Conservation (phyloP, 2,329 filamentous ascomycete species). For the Aureobasidium sp. region DNA sequence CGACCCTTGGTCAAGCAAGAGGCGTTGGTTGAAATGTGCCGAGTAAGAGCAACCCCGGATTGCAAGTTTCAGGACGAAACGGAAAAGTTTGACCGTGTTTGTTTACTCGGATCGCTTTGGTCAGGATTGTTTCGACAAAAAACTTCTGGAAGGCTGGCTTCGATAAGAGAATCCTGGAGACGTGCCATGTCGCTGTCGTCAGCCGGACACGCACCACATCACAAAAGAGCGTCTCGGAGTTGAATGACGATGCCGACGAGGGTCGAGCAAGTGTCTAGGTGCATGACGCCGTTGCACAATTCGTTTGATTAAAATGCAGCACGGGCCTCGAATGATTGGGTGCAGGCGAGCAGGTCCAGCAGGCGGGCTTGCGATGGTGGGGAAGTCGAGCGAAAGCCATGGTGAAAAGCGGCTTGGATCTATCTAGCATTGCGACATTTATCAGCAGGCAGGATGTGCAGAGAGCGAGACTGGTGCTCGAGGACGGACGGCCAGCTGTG, state of each 20-base stretch:
- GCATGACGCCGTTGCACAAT: conserved; percentile 9
- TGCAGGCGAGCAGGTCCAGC: background rate
- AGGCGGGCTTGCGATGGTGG: background rate
- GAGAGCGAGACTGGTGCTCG: background rate
- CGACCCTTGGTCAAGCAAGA: background rate
- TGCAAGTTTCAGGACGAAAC: background rate
- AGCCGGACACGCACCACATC: background rate
- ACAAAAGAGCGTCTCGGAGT: background rate
- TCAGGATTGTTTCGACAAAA: background rate
- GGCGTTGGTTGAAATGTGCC: background rate
- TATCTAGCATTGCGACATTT: conserved; percentile 6
- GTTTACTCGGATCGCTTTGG: background rate
- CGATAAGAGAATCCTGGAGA: background rate
- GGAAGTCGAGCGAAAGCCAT: background rate
- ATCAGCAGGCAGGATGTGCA: background rate
- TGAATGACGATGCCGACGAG: background rate
- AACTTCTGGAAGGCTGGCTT: background rate
- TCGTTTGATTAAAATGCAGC: conserved; percentile 6
- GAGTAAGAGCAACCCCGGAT: background rate
- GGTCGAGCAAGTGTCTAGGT: background rate
- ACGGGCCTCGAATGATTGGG: conserved; percentile 1
- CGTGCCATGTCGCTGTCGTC: background rate
- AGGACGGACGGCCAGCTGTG: background rate
- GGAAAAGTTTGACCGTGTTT: conserved; percentile 1
- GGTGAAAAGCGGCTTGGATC: background rate